phyloP scores from a whole-genome alignment of 306 rosid genomes.

The Dryas octopetala region DNA sequence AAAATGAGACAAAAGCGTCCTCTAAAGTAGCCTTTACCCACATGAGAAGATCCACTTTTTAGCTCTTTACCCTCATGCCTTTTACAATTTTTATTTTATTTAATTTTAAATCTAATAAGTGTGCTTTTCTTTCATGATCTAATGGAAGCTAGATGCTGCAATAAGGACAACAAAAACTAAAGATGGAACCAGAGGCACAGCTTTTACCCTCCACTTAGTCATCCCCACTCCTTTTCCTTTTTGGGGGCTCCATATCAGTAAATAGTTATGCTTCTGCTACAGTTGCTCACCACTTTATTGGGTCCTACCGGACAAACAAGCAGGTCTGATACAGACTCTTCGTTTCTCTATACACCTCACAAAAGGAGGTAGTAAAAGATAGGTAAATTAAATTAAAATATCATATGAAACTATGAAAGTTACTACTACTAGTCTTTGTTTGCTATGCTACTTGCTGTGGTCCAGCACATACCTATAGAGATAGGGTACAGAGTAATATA shows the following conservation, averaged over 20 bases:
- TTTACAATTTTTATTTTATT: not conserved
- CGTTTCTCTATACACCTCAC: not conserved
- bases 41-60: constrained; percentile 16
- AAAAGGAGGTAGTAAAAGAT: constrained; percentile 1
- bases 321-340: constrained; percentile 6
- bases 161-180: not conserved
- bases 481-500: constrained; percentile 29
- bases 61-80: not conserved
- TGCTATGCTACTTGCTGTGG: constrained; percentile 38
- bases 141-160: constrained; percentile 4
- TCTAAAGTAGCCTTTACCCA: constrained; percentile 32
- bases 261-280: constrained; percentile 14
- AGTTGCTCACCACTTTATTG: constrained; percentile 10
- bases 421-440: constrained; percentile 6
- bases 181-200: constrained; percentile 8
- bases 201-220: constrained; percentile 45
- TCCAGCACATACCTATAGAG: constrained; percentile 45
- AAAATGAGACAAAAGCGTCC: constrained; percentile 47
- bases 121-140: not conserved
- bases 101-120: not conserved
- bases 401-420: not conserved
- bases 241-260: constrained; percentile 9
- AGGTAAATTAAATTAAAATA: constrained; percentile 30
- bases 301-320: not conserved
- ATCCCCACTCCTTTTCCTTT: constrained; percentile 37